Percentiles rank a stretch among this genome's conserved stretches.
phyloP scores from a whole-genome alignment of 345 rosid species.

The rapeseed (Brassica napus) region Da-Ae NC_063442.1:7021001-7021500 shows the following conservation, averaged over 20 bases:
- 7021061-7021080: too few species aligned
- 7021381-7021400: neutral
- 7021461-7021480: too few species aligned
- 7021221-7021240: neutral
- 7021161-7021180: neutral
- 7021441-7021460: too few species aligned
- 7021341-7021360: neutral
- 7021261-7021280: neutral
- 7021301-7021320: neutral
- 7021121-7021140: neutral
- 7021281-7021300: neutral
- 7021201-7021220: neutral
- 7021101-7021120: too few species aligned
- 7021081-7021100: too few species aligned
- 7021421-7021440: too few species aligned
- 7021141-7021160: neutral
- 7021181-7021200: neutral
- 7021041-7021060: too few species aligned
- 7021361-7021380: neutral
- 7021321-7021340: neutral
- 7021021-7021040: too few species aligned
- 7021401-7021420: neutral
- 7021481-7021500: too few species aligned
- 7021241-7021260: neutral
- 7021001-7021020: too few species aligned